Evolutionary conservation across 768 basidiomycete species (phyloP).

Genomic region (Cyclocybe cylindracea): DNA sequence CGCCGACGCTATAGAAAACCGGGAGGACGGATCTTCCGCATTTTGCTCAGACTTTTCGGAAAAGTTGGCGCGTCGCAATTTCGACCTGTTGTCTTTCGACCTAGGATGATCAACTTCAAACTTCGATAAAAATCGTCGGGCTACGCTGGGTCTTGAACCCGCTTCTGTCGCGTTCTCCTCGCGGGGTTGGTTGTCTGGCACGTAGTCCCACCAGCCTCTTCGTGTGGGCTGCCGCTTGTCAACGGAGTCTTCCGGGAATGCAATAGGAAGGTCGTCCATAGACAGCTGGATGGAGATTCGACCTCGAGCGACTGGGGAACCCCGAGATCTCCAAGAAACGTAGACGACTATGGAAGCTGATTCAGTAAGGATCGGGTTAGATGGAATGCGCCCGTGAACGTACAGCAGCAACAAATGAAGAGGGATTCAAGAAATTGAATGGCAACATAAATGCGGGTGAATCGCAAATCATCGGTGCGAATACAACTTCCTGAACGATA

Average conservation of each 20-base stretch:
- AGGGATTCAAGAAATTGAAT: constrained; percentile 54
- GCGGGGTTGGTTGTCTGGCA: constrained; percentile 28
- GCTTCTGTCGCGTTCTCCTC: background rate
- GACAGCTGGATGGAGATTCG: constrained; percentile 54
- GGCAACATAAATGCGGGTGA: constrained; percentile 42
- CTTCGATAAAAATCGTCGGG: background rate
- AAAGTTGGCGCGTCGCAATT: too few relatives aligned
- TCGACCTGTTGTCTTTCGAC: too few relatives aligned
- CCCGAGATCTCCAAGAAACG: constrained; percentile 55
- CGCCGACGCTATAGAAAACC: constrained; percentile 23
- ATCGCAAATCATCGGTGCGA: constrained; percentile 32
- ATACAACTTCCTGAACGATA: constrained; percentile 47
- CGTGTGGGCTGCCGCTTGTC: constrained; percentile 24
- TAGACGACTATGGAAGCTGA: constrained; percentile 42
- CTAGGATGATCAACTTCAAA: too few relatives aligned
- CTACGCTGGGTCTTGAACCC: background rate
- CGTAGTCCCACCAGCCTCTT: constrained; percentile 60
- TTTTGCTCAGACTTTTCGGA: background rate
- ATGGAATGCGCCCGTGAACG: constrained; percentile 21
- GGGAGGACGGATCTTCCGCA: background rate
- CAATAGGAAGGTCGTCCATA: constrained; percentile 38
- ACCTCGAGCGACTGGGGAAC: constrained; percentile 51
- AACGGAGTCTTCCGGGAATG: constrained; percentile 25
- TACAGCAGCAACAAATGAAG: constrained; percentile 65
- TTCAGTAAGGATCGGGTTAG: background rate